Evolutionary conservation across 139 green algal species (phyloP), one percentile per base, ranked within the genome.

Genomic region (Zygnema cylindricum): DNA sequence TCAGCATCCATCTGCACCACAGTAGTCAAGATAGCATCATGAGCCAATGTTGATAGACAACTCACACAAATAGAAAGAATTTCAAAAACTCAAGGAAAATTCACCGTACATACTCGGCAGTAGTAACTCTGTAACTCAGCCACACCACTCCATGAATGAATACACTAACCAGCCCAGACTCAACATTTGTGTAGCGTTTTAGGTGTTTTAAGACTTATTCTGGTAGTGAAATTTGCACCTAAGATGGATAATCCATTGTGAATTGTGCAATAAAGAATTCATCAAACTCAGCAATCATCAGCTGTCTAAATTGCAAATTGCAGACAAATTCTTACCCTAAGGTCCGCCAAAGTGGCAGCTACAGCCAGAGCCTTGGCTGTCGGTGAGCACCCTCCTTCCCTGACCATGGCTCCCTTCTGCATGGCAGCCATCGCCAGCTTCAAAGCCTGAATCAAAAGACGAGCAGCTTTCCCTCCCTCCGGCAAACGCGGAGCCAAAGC

Each of bases 1-100:
- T 95, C 92, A 0, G 95, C 94, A 73, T 98, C 96, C 69, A 98
- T 89, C 0, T 91, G 87, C 82, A 77, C 23, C n/a, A n/a, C n/a
- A n/a, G n/a, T n/a, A n/a, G n/a, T n/a, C n/a, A n/a, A n/a, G n/a
- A n/a, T n/a, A n/a, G n/a, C n/a, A n/a, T n/a, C n/a, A n/a, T n/a
- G n/a, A n/a, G n/a, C n/a, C n/a, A n/a, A n/a, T n/a, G n/a, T n/a
- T n/a, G n/a, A n/a, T n/a, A n/a, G n/a, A n/a, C n/a, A n/a, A n/a
- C n/a, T n/a, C n/a, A n/a, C n/a, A n/a, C n/a, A n/a, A n/a, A n/a
- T n/a, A n/a, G n/a, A n/a, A n/a, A n/a, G n/a, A n/a, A n/a, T n/a
- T n/a, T n/a, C n/a, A n/a, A n/a, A n/a, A n/a, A n/a, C n/a, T n/a
- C n/a, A n/a, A n/a, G n/a, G n/a, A n/a, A n/a, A n/a, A n/a, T n/a